These are phyloP conservation scores for Seminavis robusta DNA, from an alignment of 108 stramenopile genomes.

Conservation along the genomic window DNA sequence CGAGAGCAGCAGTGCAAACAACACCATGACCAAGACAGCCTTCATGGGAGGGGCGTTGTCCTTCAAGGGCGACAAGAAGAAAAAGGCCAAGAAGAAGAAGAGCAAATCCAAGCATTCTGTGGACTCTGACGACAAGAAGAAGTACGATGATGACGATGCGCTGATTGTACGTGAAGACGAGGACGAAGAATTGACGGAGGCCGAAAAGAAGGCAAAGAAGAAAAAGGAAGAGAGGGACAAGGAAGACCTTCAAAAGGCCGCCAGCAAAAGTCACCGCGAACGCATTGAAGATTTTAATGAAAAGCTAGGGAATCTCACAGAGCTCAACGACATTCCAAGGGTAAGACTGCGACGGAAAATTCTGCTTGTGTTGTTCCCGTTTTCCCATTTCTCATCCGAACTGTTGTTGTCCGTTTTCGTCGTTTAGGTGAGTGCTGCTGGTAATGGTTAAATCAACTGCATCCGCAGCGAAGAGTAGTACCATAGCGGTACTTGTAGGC, in stretches of 20 bases:
- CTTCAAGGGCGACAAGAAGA: conserved; percentile 56
- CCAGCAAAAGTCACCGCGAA: conserved; percentile 47
- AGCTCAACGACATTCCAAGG: conserved; percentile 84
- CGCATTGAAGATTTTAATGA: conserved; percentile 81
- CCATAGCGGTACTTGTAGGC: too few relatives aligned
- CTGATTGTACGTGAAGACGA: conserved; percentile 3
- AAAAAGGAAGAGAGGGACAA: conserved; percentile 48
- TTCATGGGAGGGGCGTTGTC: conserved; percentile 49
- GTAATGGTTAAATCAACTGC: conserved; percentile 4
- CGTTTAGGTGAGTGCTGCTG: neutral
- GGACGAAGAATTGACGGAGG: conserved; percentile 73
- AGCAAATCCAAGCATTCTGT: conserved; percentile 28
- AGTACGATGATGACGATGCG: conserved; percentile 1
- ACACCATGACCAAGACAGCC: conserved; percentile 23
- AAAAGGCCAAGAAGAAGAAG: conserved; percentile 36
- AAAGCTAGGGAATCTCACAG: conserved; percentile 67
- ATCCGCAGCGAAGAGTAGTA: too few relatives aligned
- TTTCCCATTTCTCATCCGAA: neutral
- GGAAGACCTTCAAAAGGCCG: conserved; percentile 62
- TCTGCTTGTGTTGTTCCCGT: neutral
- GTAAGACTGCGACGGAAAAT: conserved; percentile 47
- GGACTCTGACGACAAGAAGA: conserved; percentile 1
- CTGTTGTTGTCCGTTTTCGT: neutral
- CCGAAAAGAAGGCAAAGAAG: conserved; percentile 52
- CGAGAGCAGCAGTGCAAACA: neutral